Percentiles rank a stretch among this genome's conserved stretches.
phyloP scores from a whole-genome alignment of 192 early-diverging fungal species.

The Podila epicladia region DNA sequence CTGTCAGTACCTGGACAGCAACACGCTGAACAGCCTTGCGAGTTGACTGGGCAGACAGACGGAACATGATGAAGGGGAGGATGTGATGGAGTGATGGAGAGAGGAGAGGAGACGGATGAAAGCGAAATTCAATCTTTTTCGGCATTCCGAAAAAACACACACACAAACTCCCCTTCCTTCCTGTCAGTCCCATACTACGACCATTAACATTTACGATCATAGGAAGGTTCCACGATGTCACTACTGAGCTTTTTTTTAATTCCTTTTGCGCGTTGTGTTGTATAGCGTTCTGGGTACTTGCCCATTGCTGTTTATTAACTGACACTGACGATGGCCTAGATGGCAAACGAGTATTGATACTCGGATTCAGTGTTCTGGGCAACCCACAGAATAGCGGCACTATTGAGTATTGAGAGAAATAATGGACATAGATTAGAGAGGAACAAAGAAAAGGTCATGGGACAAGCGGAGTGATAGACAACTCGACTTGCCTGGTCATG shows the following conservation, averaged over 20 bases:
- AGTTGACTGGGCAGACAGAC: conserved; percentile 46
- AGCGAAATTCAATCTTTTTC: not conserved
- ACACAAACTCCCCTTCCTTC: no score
- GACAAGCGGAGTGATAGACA: not conserved
- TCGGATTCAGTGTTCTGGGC: conserved; percentile 50
- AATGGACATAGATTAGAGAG: not conserved
- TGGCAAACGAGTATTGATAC: conserved; percentile 48
- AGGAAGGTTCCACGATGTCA: not conserved
- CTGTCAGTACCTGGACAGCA: conserved; percentile 45
- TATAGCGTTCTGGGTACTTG: no score
- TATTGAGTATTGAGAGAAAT: not conserved
- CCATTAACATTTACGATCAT: not conserved
- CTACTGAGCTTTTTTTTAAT: no score
- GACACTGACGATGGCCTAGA: no score
- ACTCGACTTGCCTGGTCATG: conserved; percentile 26
- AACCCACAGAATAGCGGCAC: conserved; percentile 50
- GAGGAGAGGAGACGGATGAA: not conserved
- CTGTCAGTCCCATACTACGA: no score
- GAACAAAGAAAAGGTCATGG: not conserved
- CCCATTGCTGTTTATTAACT: no score
- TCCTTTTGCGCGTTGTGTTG: no score
- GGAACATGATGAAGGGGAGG: conserved; percentile 37
- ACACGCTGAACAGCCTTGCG: conserved; percentile 54
- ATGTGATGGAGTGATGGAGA: not conserved
- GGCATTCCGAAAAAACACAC: conserved; percentile 1